phyloP scores from a whole-genome alignment of 1,139 yeast genomes.

The Groenewaldozyma auringiensis region DNA sequence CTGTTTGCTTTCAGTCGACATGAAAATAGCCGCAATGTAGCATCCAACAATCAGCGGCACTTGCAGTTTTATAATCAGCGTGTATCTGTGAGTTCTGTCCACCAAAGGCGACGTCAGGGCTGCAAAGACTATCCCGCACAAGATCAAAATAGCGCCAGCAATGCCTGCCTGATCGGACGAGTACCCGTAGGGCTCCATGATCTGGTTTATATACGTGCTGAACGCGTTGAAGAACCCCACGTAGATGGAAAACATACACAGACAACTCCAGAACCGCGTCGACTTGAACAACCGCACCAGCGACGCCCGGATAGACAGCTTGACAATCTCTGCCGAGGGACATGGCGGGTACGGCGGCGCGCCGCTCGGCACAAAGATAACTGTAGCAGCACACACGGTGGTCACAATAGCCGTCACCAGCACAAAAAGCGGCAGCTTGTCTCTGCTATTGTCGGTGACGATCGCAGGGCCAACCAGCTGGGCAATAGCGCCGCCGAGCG shows the following conservation, averaged over 20 bases:
- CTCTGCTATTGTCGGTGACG: slow-evolving; percentile 20
- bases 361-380: slow-evolving; percentile 21
- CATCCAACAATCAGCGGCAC: slow-evolving; percentile 28
- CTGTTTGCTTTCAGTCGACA: slow-evolving; percentile 22
- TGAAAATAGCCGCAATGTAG: slow-evolving; percentile 30
- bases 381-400: slow-evolving; percentile 20
- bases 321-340: slow-evolving; percentile 27
- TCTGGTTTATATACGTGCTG: slow-evolving; percentile 29
- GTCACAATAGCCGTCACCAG: slow-evolving; percentile 27
- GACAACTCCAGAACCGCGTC: slow-evolving; percentile 20
- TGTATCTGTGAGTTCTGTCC: slow-evolving; percentile 26
- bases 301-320: slow-evolving; percentile 23
- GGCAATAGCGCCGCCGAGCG: slow-evolving; percentile 35
- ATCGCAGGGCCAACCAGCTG: slow-evolving; percentile 31
- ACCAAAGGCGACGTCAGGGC: slow-evolving; percentile 29
- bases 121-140: slow-evolving; percentile 29
- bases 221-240: slow-evolving; percentile 34
- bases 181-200: slow-evolving; percentile 32
- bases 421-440: slow-evolving; percentile 23
- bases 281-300: slow-evolving; percentile 17
- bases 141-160: slow-evolving; percentile 31
- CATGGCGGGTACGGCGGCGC: slow-evolving; percentile 29
- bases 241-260: slow-evolving; percentile 27
- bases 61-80: slow-evolving; percentile 21
- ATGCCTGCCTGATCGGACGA: slow-evolving; percentile 30